Percentiles rank a stretch among this genome's conserved stretches.
Conservation (phyloP, 2,329 filamentous ascomycete species). For the Aureobasidium mangrovei region DNA sequence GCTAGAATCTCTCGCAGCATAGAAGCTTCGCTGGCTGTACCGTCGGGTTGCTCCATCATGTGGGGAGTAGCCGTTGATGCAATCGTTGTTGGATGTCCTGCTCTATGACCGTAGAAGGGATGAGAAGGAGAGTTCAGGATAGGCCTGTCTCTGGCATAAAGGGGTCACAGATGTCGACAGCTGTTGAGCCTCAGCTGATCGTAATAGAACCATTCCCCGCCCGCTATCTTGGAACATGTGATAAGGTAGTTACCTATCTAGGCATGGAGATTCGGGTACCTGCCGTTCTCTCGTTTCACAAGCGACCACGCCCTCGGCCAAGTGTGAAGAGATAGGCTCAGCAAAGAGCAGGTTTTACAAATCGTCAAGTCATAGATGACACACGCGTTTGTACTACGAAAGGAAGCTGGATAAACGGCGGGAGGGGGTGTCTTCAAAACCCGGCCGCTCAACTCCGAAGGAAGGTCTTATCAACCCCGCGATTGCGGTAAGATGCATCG, state of each 20-base stretch:
- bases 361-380: background rate
- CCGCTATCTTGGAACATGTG: constrained; percentile 7
- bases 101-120: too few species aligned
- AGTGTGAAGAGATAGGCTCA: background rate
- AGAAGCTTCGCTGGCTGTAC: constrained; percentile 5
- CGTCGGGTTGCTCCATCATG: constrained; percentile 5
- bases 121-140: background rate
- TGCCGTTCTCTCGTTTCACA: background rate
- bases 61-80: background rate
- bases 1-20: constrained; percentile 48
- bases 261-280: constrained; percentile 1
- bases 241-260: constrained; percentile 10
- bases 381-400: background rate
- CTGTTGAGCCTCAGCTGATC: background rate
- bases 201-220: constrained; percentile 2
- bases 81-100: too few species aligned
- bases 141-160: background rate
- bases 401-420: background rate
- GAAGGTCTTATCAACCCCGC: constrained; percentile 7
- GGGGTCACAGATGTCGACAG: background rate
- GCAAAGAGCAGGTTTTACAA: background rate
- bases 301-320: background rate
- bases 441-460: constrained; percentile 6
- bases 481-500: background rate
- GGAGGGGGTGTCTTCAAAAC: background rate